These are phyloP conservation scores for Echinosophora koreensis DNA, from an alignment of 306 rosid species.

Conservation along the genomic window DNA sequence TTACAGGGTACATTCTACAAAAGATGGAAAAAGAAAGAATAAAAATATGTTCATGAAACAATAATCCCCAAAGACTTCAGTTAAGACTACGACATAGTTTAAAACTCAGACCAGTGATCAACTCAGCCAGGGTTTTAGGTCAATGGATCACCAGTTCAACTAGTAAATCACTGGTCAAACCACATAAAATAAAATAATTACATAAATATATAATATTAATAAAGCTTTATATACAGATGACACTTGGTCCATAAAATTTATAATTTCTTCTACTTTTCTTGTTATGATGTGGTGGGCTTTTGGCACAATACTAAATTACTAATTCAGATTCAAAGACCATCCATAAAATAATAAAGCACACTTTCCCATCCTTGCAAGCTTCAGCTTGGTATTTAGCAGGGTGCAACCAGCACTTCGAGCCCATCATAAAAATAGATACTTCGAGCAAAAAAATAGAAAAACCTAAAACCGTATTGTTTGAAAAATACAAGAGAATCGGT, in stretches of 20 bases:
- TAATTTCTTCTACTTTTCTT: neutral
- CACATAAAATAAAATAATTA: neutral
- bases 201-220: too few relatives aligned
- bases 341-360: neutral
- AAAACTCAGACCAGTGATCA: neutral
- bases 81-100: neutral
- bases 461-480: too few relatives aligned
- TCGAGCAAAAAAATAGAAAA: neutral
- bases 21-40: constrained; percentile 7
- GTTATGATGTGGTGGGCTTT: neutral
- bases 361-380: neutral
- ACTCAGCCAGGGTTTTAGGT: neutral
- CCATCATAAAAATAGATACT: neutral
- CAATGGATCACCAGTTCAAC: neutral
- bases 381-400: neutral
- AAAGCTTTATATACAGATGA: neutral
- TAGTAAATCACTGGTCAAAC: neutral
- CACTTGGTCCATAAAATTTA: neutral
- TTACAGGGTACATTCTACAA: constrained; percentile 24
- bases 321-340: neutral
- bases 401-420: neutral
- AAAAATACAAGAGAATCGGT: too few relatives aligned
- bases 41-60: neutral
- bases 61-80: neutral
- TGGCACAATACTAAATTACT: neutral